Base-by-base conservation (phyloP, 257 asterid genomes). In the Plantago major region DNA sequence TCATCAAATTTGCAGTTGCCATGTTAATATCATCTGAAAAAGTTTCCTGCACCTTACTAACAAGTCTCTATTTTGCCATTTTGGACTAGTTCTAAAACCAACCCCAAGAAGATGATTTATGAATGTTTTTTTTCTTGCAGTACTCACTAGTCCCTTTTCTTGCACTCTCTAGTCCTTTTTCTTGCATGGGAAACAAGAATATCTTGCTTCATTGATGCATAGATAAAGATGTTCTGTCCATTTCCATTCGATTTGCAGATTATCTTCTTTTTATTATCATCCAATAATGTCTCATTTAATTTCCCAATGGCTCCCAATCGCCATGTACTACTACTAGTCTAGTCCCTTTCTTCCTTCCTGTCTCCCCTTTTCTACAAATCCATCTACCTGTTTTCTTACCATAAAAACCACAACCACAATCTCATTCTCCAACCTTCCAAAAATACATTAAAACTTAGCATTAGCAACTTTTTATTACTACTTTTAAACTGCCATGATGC, bases 261-360 rank as follows among this genome's bases (percentile, higher is more conserved):
- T 62, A 22, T 22, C 26, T 22, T 22, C 26, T 19, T 46, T 60
- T 33, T 26, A 46, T 33, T 55, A 4, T 4, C 40, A 7, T 44
- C 42, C 74, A 50, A 64, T 56, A 65, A 54, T 60, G 81, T 67
- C 71, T 78, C 88, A 76, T 75, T 79, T 22, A 22, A 22, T 22
- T 22, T 22, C 26, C 26, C 26, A 22, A 22, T 22, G 26, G 26
- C 26, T 82, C 89, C 88, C 90, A 28, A 82, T 76, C 78, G 56
- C 64, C 87, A 79, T 81, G 85, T 81, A 85, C 84, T 84, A 79
- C 84, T 81, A 15, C 72, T 77, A 80, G 96, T 84, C 82, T 77
- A 58, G 97, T 84, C 95, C 69, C 76, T 87, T 81, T 90, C 92
- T 75, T 64, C 64, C 81, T 62, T 69, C 75, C 75, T 64, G 71